These are phyloP conservation scores for Coemansia furcata DNA, from an alignment of 192 early-diverging fungal species.

Conservation along the genomic window DNA sequence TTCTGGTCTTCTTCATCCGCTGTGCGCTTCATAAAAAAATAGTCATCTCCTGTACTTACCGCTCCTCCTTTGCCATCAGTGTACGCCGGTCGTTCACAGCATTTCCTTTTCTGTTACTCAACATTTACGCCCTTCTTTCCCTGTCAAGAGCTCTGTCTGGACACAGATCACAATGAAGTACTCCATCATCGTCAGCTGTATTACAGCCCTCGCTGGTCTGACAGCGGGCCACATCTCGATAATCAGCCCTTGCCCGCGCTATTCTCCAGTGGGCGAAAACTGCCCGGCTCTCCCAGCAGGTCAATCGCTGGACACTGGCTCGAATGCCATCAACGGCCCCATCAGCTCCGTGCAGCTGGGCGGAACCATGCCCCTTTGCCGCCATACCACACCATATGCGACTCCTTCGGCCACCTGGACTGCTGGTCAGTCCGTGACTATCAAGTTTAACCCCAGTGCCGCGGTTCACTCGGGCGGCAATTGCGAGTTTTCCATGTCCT, in stretches of 20 bases:
- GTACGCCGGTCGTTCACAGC: not conserved
- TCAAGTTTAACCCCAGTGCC: slow-evolving; percentile 19
- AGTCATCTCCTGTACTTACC: not conserved
- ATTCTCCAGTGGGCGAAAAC: slow-evolving; percentile 10
- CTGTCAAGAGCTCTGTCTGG: not conserved
- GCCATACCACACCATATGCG: slow-evolving; percentile 27
- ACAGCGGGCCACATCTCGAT: slow-evolving; percentile 24
- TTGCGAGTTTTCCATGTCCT: slow-evolving; percentile 54
- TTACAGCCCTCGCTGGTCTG: slow-evolving; percentile 5
- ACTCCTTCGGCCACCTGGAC: slow-evolving; percentile 26
- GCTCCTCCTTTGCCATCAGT: not conserved
- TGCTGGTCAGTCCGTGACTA: slow-evolving; percentile 31
- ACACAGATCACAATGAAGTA: slow-evolving; percentile 3
- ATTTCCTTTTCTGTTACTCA: not conserved
- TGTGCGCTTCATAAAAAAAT: not conserved
- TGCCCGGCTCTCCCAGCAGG: slow-evolving; percentile 48
- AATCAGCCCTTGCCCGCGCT: slow-evolving; percentile 33
- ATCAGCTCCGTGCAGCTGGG: slow-evolving; percentile 8
- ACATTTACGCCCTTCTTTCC: not conserved
- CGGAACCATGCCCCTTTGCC: slow-evolving; percentile 24
- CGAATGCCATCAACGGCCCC: slow-evolving; percentile 29
- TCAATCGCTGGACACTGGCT: slow-evolving; percentile 28
- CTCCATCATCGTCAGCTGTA: not conserved
- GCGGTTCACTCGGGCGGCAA: slow-evolving; percentile 50
- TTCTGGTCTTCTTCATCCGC: slow-evolving; percentile 2